Percentiles rank a stretch among this genome's conserved stretches.
Conservation (phyloP, 805 yeast species). For the Brettanomyces custersianus region DNA sequence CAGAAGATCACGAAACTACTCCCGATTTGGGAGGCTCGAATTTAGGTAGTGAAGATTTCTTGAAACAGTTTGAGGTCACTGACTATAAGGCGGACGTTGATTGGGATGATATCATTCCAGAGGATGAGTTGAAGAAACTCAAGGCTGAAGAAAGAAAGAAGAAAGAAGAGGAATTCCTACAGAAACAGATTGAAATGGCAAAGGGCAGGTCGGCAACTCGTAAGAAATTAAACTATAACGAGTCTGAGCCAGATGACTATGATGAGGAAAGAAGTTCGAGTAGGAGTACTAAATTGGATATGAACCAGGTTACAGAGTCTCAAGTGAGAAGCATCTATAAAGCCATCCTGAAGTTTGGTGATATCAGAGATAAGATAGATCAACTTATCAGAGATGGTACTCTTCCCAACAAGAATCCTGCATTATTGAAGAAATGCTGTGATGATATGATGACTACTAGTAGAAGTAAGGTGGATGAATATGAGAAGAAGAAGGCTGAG, state of each 20-base stretch:
- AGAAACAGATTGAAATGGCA: constrained; percentile 84
- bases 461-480: constrained; percentile 49
- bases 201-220: constrained; percentile 67
- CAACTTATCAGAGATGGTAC: constrained; percentile 85
- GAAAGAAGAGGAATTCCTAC: constrained; percentile 76
- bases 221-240: constrained; percentile 38
- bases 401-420: constrained; percentile 76
- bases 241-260: constrained; percentile 30
- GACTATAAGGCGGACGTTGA: constrained; percentile 97
- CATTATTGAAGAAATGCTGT: constrained; percentile 64
- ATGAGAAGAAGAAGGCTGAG: constrained; percentile 52
- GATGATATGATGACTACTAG: constrained; percentile 62
- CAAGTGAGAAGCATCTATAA: constrained; percentile 82
- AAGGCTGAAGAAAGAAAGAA: constrained; percentile 87
- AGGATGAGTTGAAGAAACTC: constrained; percentile 77
- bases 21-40: constrained; percentile 97
- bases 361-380: constrained; percentile 68
- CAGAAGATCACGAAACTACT: constrained; percentile 93
- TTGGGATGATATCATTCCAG: constrained; percentile 99
- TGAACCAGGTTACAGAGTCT: constrained; percentile 62
- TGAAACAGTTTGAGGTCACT: constrained; percentile 95
- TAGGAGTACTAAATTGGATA: constrained; percentile 29
- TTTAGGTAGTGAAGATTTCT: constrained; percentile 94
- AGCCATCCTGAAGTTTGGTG: constrained; percentile 76
- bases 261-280: constrained; percentile 22